Base-by-base conservation (phyloP, 345 rosid species). In the Geranium brycei region DNA sequence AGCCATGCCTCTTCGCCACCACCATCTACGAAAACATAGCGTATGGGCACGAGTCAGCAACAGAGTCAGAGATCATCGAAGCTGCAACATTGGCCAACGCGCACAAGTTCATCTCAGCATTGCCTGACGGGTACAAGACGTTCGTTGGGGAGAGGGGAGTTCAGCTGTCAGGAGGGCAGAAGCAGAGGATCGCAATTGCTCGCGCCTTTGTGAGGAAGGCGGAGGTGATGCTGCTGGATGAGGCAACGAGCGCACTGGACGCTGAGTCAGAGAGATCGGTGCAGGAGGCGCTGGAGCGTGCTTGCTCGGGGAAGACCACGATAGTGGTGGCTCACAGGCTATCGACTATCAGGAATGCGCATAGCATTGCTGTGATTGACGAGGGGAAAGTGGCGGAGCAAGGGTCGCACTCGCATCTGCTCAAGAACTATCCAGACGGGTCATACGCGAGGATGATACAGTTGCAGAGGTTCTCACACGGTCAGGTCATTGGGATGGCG, bases 381-480 rank as follows among this genome's bases (percentile, higher is more conserved):
- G 31, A 59, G 10, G 61, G 61, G 18, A 31, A 19, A 16, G 31
- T 59, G 4, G 61, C 61, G 7, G 61, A 59, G 31, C 61, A 59
- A 19, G 61, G 61, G 1, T 19, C 31, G 4, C 61, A 59, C 31
- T 83, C 92, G 0, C 16, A 59, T 59, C 16, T 59, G 13, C 19
- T 59, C 31, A 59, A 19, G 31, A 59, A 59, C 31, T 19, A 19
- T 8, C 16, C 32, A 4, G 61, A 59, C 8, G 61, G 61, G 19
- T 23, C 61, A 7, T 59, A 59, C 16, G 61, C 61, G n/a, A 61
- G 99, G 66, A 93, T 93, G 99, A 88, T 88, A 72, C 96, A 93
- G 78, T 75, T 93, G 66, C 99, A 93, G 71, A 85, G 99, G 77
- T 93, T 93, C 75, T 85, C 91, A 17, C 86, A 86, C 72, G 84